A percentile compares a stretch with the other conserved stretches of the same genome.
Conservation (phyloP, 352 stramenopile species). For the Globisporangium cylindrosporum region DNA sequence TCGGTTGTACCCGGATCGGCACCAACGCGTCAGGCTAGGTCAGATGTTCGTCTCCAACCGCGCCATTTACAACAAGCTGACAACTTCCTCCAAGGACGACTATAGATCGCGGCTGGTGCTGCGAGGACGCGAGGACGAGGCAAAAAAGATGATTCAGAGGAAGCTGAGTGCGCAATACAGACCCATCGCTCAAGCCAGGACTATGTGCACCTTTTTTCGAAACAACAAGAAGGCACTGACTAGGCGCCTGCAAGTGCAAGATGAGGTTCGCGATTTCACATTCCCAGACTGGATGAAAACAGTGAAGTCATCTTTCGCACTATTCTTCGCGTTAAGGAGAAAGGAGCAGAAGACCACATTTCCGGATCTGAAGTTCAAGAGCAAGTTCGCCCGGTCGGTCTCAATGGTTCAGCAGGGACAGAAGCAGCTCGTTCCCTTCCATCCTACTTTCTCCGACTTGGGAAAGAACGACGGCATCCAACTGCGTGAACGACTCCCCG, state of each 20-base stretch:
- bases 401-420: too few species aligned
- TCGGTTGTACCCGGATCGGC: not conserved
- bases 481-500: not conserved
- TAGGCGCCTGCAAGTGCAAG: not conserved
- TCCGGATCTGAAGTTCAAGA: conserved; percentile 1
- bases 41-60: not conserved
- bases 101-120: not conserved
- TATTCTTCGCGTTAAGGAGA: not conserved
- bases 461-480: too few species aligned
- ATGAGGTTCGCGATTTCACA: not conserved
- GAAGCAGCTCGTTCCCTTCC: too few species aligned
- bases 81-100: not conserved
- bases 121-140: too few species aligned
- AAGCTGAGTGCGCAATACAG: not conserved
- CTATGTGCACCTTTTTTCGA: not conserved
- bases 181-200: not conserved
- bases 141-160: too few species aligned
- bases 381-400: not conserved
- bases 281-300: not conserved
- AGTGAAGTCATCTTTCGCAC: not conserved
- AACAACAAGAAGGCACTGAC: not conserved
- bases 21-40: not conserved
- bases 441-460: too few species aligned
- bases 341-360: not conserved
- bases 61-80: not conserved